These are phyloP conservation scores for Byssothecium circinans DNA, from an alignment of 2,329 filamentous ascomycete genomes.

Conservation along the genomic window DNA sequence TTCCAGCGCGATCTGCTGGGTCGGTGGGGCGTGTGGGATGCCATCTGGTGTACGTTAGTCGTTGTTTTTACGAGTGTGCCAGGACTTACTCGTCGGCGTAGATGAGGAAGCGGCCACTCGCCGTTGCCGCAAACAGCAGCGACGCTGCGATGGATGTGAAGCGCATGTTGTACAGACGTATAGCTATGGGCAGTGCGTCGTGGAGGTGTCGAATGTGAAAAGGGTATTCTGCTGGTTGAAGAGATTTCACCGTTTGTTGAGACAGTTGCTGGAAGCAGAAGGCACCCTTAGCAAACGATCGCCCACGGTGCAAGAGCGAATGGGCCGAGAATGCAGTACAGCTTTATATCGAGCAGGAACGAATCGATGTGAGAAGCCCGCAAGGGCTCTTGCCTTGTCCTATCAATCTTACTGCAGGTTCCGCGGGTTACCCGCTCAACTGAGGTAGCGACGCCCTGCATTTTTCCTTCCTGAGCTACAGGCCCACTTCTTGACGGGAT, in stretches of 20 bases:
- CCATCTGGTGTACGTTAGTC: slow-evolving; percentile 22
- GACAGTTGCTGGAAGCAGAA: too few species aligned
- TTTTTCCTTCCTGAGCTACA: slow-evolving; percentile 3
- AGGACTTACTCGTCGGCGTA: slow-evolving; percentile 39
- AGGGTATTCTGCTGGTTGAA: too few species aligned
- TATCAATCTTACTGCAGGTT: background rate
- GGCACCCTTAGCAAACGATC: too few species aligned
- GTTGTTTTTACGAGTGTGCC: too few species aligned
- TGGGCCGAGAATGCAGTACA: background rate
- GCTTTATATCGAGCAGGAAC: background rate
- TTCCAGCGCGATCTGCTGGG: slow-evolving; percentile 32
- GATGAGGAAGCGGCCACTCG: slow-evolving; percentile 33
- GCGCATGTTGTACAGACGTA: slow-evolving; percentile 21
- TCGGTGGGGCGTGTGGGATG: slow-evolving; percentile 33
- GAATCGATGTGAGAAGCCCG: background rate
- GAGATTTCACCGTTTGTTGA: too few species aligned
- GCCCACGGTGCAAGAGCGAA: too few species aligned
- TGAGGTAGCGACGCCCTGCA: slow-evolving; percentile 8
- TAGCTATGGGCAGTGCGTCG: too few species aligned
- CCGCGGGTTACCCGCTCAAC: slow-evolving; percentile 4
- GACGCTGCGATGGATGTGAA: slow-evolving; percentile 19
- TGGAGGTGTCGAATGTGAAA: too few species aligned
- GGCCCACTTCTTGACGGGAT: background rate
- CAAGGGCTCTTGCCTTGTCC: background rate
- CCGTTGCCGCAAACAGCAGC: slow-evolving; percentile 14